Conservation (phyloP, 2,329 filamentous ascomycete genomes). For the Penicillium sp. region DNA sequence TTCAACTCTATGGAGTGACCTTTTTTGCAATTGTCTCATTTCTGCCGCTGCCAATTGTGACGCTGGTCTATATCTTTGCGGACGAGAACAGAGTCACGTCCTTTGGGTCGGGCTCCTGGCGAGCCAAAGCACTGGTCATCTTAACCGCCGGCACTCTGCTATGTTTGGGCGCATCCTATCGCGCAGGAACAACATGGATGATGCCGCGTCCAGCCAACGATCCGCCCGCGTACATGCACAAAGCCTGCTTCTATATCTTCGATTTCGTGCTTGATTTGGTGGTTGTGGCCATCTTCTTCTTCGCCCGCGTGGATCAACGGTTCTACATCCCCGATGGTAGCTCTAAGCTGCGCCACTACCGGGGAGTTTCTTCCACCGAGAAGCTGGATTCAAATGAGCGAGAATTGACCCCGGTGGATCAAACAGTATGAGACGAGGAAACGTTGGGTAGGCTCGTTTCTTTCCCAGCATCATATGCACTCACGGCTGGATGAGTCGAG, state of each 20-base stretch:
- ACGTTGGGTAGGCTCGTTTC: no score
- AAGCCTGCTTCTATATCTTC: slow-evolving; percentile 72
- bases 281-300: slow-evolving; percentile 61
- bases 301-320: slow-evolving; percentile 64
- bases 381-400: not conserved
- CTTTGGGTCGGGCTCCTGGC: slow-evolving; percentile 63
- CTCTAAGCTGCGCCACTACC: slow-evolving; percentile 14
- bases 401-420: not conserved
- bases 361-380: not conserved
- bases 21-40: slow-evolving; percentile 62
- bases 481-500: no score
- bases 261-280: slow-evolving; percentile 69
- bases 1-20: slow-evolving; percentile 59
- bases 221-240: slow-evolving; percentile 65
- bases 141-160: slow-evolving; percentile 55
- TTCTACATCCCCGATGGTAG: slow-evolving; percentile 67
- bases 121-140: slow-evolving; percentile 61
- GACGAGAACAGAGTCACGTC: slow-evolving; percentile 46
- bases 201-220: slow-evolving; percentile 43
- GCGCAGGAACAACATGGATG: slow-evolving; percentile 55
- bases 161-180: slow-evolving; percentile 63
- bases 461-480: no score
- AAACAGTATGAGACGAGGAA: not conserved
- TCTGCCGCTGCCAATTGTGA: slow-evolving; percentile 56
- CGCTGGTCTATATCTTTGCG: slow-evolving; percentile 44